Conservation (phyloP, 129 eudicot genomes). For the Flaveria brownii region DNA sequence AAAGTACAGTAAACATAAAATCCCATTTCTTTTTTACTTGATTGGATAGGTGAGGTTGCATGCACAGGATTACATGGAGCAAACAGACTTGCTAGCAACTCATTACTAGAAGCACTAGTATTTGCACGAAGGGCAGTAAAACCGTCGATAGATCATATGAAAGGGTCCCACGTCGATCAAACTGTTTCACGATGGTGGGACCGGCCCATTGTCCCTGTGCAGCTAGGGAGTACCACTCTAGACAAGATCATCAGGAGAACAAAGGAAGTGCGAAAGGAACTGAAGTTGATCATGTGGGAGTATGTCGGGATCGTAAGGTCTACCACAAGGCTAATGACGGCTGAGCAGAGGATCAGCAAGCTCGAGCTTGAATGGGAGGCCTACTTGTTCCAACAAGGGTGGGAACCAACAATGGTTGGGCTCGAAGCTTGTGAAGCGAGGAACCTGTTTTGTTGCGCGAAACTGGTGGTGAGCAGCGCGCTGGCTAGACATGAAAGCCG, state of each 20-base stretch:
- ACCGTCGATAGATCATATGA: slow-evolving; percentile 89
- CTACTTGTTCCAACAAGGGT: slow-evolving; percentile 83
- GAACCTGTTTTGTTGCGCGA: slow-evolving; percentile 93
- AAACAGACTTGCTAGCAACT: slow-evolving; percentile 93
- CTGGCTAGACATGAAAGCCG: slow-evolving; percentile 91
- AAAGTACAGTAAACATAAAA: not conserved
- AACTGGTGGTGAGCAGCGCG: slow-evolving; percentile 89
- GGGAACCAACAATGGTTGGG: slow-evolving; percentile 99
- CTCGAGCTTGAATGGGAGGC: slow-evolving; percentile 90
- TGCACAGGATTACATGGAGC: slow-evolving; percentile 99
- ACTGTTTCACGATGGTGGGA: slow-evolving; percentile 61
- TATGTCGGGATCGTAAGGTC: slow-evolving; percentile 94
- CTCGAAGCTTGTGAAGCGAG: slow-evolving; percentile 96
- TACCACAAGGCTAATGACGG: slow-evolving; percentile 62
- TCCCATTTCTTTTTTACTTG: slow-evolving; percentile 17
- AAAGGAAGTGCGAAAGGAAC: slow-evolving; percentile 70
- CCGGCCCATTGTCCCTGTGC: slow-evolving; percentile 61
- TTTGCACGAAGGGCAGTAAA: slow-evolving; percentile 87
- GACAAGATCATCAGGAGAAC: slow-evolving; percentile 51
- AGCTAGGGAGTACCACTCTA: slow-evolving; percentile 48
- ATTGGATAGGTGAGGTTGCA: slow-evolving; percentile 76
- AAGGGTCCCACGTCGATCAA: slow-evolving; percentile 34
- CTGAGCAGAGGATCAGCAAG: slow-evolving; percentile 73
- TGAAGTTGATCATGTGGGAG: slow-evolving; percentile 91
- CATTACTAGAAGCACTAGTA: slow-evolving; percentile 92